Percentiles rank a stretch among this genome's conserved stretches.
phyloP scores from a whole-genome alignment of 192 early-diverging fungal species.

The Dissophora globulifera region DNA sequence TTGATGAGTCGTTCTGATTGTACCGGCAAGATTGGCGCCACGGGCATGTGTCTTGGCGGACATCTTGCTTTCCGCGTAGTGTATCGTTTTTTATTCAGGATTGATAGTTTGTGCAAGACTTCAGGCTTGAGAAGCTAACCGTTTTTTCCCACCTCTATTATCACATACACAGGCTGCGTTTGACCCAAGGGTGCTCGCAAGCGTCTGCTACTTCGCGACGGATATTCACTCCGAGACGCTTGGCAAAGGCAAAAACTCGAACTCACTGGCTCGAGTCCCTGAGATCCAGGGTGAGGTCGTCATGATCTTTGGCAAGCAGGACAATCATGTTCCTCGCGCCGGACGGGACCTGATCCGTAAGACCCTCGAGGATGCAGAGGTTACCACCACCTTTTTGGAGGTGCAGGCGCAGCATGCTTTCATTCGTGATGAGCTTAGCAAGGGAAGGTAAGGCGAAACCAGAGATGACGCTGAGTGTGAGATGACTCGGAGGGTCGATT shows the following conservation, averaged over 20 bases:
- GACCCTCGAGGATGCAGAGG: slow-evolving; percentile 60
- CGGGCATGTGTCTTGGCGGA: slow-evolving; percentile 70
- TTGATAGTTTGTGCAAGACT: too few species aligned
- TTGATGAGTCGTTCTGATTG: slow-evolving; percentile 62
- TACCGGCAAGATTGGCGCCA: slow-evolving; percentile 67
- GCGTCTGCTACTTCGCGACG: slow-evolving; percentile 72
- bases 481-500: not conserved
- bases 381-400: slow-evolving; percentile 68
- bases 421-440: slow-evolving; percentile 71
- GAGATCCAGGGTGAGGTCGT: slow-evolving; percentile 70
- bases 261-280: slow-evolving; percentile 58
- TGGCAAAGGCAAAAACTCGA: slow-evolving; percentile 54
- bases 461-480: not conserved
- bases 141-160: too few species aligned
- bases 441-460: slow-evolving; percentile 52
- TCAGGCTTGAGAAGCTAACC: too few species aligned
- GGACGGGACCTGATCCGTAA: slow-evolving; percentile 67
- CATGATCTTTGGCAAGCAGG: slow-evolving; percentile 72
- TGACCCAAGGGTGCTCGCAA: slow-evolving; percentile 63
- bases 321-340: slow-evolving; percentile 70
- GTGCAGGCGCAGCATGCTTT: slow-evolving; percentile 74
- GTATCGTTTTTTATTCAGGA: not conserved
- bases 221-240: slow-evolving; percentile 71
- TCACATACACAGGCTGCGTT: slow-evolving; percentile 66
- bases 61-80: slow-evolving; percentile 67